Base-by-base conservation (phyloP, 306 rosid genomes). In the Corylus heterophylla region DNA sequence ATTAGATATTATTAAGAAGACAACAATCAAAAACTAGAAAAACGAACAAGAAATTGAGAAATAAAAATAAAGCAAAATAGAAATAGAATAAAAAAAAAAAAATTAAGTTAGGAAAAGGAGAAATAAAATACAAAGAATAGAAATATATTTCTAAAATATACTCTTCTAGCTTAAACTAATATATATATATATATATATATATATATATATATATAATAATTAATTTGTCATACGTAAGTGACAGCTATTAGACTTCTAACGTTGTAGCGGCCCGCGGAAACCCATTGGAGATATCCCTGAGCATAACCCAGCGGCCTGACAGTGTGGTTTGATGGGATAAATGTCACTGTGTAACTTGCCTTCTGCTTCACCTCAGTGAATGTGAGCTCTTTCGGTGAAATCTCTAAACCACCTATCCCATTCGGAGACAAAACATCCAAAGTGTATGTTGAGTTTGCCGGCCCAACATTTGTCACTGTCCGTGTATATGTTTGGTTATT, bases 271-370 rank as follows among this genome's bases (percentile, higher is more conserved):
- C 51, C 80, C 25, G 25, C 25, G 63, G 93, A 88, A 52, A 75
- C 73, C 96, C 93, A 89, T 27, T 12, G 78, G 71, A 89, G 51
- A 31, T 74, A 83, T 1, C 96, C 93, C 37, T 83, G 87, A 52
- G 75, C 20, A 76, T 75, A 64, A 0, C 16, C 20, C 48, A 79
- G 62, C 18, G 76, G 45, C 45, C 7, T 74, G 45, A 79, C 74
- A 4, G 0, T 4, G 39, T 55, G 56, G 8, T 14, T 52, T 62
- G 52, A 18, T 1, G 92, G 86, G 12, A 45, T 25, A 73, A 90
- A 84, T 18, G 39, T 76, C 52, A 81, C 84, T 0, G 13, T 1
- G 71, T 84, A 91, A 0, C 82, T 80, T 22, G 56, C 58, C 74
- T 71, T 74, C 78, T 87, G 85, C 16, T 82, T 85, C 80, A 85